Percentiles rank a stretch among this genome's conserved stretches.
Conservation (phyloP, 768 basidiomycete genomes). For the Chalciporus piperatus region DNA sequence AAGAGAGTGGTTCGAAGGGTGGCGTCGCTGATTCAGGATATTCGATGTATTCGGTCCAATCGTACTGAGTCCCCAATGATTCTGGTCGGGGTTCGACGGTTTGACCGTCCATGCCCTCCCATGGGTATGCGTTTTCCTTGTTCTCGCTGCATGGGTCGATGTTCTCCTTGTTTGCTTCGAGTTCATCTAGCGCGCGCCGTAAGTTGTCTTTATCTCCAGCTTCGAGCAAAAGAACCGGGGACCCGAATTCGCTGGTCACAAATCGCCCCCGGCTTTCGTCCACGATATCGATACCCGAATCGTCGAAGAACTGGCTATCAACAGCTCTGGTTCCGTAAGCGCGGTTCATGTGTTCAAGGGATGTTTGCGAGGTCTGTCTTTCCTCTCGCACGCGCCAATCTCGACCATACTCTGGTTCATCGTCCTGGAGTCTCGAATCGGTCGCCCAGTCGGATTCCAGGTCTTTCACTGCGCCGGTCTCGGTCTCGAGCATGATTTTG, state of each 20-base stretch:
- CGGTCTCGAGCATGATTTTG: background rate
- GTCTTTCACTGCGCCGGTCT: background rate
- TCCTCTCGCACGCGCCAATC: background rate
- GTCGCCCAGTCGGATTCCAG: background rate
- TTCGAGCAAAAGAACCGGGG: conserved; percentile 1
- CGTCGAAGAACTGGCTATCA: conserved; percentile 8
- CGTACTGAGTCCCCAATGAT: conserved; percentile 4
- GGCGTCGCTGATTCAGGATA: conserved; percentile 18
- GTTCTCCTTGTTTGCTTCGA: conserved; percentile 15
- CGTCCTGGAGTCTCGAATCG: background rate
- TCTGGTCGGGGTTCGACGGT: background rate
- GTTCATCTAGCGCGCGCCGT: background rate
- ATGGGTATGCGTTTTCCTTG: conserved; percentile 17
- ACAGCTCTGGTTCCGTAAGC: background rate
- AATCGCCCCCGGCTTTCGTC: conserved; percentile 5
- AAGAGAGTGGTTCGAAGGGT: conserved; percentile 26
- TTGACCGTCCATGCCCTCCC: background rate
- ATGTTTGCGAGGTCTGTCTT: background rate
- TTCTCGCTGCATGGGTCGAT: conserved; percentile 9
- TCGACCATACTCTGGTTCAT: background rate
- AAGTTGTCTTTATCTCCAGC: conserved; percentile 10
- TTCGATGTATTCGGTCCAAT: conserved; percentile 24
- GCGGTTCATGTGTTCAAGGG: background rate
- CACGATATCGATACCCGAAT: conserved; percentile 13
- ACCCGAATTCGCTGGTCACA: conserved; percentile 6